Base-by-base conservation (phyloP, 1,284 basidiomycete species). In the Ceratobasidium sp. region DNA sequence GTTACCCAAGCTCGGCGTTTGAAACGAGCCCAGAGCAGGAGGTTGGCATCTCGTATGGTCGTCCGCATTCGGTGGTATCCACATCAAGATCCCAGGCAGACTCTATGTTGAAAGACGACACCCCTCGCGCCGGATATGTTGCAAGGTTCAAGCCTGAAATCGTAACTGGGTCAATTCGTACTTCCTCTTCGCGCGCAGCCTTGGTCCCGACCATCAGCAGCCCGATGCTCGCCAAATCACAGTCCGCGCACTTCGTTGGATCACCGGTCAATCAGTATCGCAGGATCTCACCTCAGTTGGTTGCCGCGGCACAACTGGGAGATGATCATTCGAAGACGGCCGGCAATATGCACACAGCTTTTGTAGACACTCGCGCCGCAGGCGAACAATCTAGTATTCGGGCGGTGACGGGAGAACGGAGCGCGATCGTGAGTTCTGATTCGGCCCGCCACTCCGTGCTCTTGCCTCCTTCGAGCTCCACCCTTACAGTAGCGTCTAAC, bases 211-310 rank as follows among this genome's bases (percentile, higher is more conserved):
- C 69, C 5, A 63, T 49, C 37, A 63, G 69, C 42, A 73, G 69
- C 45, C 56, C 69, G 13, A 73, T 73, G 69, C 58, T 73, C 15
- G 69, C 69, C 26, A 73, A 63, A 35, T 73, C 69, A 31, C 69
- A 61, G 31, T 73, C 69, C 45, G 69, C 69, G 15, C 58, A 63
- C 10, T 42, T 73, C 13, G 31, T 51, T 49, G 58, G 69, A 15
- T 73, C 69, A 13, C 58, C 69, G 31, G 69, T 63, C 11, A 73
- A 73, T 39, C 69, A 33, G 42, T 73, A 73, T 23, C 54, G 69
- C 31, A 60, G 69, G 58, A 60, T 63, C 33, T 47, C 42, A 13
- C 69, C 69, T 13, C 66, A 54, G 26, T 26, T 54, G 4, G n/a
- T 56, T 35, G 51, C 20, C 13, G 7, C 31, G 28, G 7, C 66